These are phyloP conservation scores for Jackrogersella minutella DNA, from an alignment of 495 filamentous ascomycete genomes.

Conservation along the genomic window DNA sequence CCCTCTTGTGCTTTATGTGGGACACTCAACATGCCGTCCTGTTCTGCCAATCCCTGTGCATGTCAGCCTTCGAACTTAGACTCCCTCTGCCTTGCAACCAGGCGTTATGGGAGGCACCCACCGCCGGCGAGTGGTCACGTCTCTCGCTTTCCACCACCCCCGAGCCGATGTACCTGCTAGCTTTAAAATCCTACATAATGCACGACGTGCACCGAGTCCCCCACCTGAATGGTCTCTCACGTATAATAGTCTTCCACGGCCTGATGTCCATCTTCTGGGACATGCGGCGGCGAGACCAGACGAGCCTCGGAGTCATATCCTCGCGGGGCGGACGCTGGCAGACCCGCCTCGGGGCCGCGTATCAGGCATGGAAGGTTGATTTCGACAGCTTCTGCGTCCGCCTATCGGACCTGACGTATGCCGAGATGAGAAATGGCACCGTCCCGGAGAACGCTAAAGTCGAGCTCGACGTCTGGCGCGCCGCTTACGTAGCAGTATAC, in stretches of 20 bases:
- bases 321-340: constrained; percentile 59
- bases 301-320: constrained; percentile 50
- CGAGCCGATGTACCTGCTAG: constrained; percentile 53
- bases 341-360: constrained; percentile 56
- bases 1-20: constrained; percentile 67
- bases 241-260: constrained; percentile 60
- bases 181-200: constrained; percentile 62
- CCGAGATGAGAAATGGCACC: constrained; percentile 28
- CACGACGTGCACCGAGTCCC: constrained; percentile 44
- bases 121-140: constrained; percentile 56
- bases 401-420: constrained; percentile 45
- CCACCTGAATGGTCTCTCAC: constrained; percentile 57
- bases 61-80: constrained; percentile 65
- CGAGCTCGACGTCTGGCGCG: constrained; percentile 53
- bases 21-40: constrained; percentile 65
- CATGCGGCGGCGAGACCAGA: constrained; percentile 64
- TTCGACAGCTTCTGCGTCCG: constrained; percentile 56
- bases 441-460: constrained; percentile 33
- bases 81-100: constrained; percentile 57
- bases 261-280: constrained; percentile 66
- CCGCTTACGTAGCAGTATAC: constrained; percentile 57
- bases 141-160: constrained; percentile 43
- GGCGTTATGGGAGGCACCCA: constrained; percentile 59
- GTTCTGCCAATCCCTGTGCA: constrained; percentile 65
- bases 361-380: constrained; percentile 62